Evolutionary conservation across 1,284 basidiomycete genomes (phyloP).

Genomic region (Ceraceosorus bombacis): DNA sequence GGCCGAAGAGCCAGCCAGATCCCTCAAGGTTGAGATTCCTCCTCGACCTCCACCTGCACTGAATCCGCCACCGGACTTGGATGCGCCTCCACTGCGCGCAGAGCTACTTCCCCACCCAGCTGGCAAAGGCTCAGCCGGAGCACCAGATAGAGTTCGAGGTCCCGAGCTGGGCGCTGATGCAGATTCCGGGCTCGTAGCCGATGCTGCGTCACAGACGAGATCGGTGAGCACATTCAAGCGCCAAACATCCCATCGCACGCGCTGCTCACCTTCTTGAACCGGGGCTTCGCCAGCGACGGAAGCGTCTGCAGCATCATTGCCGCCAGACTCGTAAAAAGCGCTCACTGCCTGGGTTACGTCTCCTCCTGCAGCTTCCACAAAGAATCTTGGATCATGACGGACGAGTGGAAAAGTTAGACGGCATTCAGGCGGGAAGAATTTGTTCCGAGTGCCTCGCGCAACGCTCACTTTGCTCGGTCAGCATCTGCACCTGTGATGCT

Average conservation of each 20-base stretch:
- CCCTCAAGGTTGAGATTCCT: constrained; percentile 49
- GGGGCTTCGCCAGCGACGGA: constrained; percentile 11
- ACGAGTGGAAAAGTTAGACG: constrained; percentile 1
- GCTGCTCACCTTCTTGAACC: constrained; percentile 10
- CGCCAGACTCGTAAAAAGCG: constrained; percentile 45
- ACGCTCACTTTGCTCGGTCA: constrained; percentile 42
- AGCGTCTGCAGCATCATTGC: constrained; percentile 4
- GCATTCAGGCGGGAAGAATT: not conserved
- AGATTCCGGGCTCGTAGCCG: constrained; percentile 4
- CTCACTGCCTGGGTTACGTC: constrained; percentile 49
- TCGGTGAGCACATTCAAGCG: not conserved
- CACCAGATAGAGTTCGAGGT: constrained; percentile 48
- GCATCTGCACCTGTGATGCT: constrained; percentile 45
- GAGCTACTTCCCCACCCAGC: constrained; percentile 23
- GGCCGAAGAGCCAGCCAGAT: constrained; percentile 27
- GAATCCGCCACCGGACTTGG: constrained; percentile 6
- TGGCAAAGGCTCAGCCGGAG: constrained; percentile 34
- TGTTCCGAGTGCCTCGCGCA: too few species aligned
- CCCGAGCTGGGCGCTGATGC: constrained; percentile 23
- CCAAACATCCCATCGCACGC: not conserved
- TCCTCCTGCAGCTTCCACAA: constrained; percentile 46
- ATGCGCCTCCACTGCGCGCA: constrained; percentile 10
- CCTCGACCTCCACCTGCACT: constrained; percentile 17
- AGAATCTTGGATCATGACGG: constrained; percentile 31
- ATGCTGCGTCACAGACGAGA: constrained; percentile 1